Conservation (phyloP, 805 yeast species). For the Candida ascalaphidarum region DNA sequence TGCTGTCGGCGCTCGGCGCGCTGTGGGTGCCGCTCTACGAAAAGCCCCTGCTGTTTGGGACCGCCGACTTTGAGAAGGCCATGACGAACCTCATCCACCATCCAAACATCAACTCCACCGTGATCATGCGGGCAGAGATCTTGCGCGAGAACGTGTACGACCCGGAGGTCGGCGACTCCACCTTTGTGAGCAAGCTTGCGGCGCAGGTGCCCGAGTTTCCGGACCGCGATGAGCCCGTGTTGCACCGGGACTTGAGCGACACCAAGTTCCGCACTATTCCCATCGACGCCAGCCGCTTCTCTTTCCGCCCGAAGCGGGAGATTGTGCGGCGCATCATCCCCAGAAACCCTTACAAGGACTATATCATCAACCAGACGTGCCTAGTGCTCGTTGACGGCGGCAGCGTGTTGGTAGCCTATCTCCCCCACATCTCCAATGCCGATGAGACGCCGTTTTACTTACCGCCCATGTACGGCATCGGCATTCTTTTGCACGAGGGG, state of each 20-base stretch:
- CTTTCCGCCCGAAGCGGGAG: slow-evolving; percentile 31
- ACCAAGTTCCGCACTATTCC: slow-evolving; percentile 21
- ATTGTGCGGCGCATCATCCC: slow-evolving; percentile 86
- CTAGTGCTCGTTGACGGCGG: slow-evolving; percentile 30
- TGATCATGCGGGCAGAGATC: slow-evolving; percentile 82
- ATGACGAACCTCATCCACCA: slow-evolving; percentile 72
- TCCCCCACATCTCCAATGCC: slow-evolving; percentile 58
- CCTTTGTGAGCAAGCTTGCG: slow-evolving; percentile 17
- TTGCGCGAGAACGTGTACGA: slow-evolving; percentile 42
- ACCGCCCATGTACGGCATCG: slow-evolving; percentile 80
- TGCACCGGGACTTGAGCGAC: slow-evolving; percentile 27
- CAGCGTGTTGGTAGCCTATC: slow-evolving; percentile 56
- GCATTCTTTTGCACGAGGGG: slow-evolving; percentile 43
- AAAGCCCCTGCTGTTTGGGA: slow-evolving; percentile 37
- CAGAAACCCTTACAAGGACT: slow-evolving; percentile 81
- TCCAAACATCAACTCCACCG: slow-evolving; percentile 89
- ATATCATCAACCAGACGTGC: slow-evolving; percentile 80
- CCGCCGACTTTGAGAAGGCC: slow-evolving; percentile 60
- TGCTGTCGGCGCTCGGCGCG: slow-evolving; percentile 41
- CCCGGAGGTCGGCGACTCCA: slow-evolving; percentile 19
- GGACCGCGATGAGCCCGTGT: slow-evolving; percentile 9
- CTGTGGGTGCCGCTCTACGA: slow-evolving; percentile 58
- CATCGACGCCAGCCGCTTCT: slow-evolving; percentile 10
- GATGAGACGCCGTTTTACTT: slow-evolving; percentile 78
- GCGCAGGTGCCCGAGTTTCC: slow-evolving; percentile 26